Evolutionary conservation across 1,139 yeast genomes (phyloP).

Genomic region (Groenewaldozyma auringiensis): DNA sequence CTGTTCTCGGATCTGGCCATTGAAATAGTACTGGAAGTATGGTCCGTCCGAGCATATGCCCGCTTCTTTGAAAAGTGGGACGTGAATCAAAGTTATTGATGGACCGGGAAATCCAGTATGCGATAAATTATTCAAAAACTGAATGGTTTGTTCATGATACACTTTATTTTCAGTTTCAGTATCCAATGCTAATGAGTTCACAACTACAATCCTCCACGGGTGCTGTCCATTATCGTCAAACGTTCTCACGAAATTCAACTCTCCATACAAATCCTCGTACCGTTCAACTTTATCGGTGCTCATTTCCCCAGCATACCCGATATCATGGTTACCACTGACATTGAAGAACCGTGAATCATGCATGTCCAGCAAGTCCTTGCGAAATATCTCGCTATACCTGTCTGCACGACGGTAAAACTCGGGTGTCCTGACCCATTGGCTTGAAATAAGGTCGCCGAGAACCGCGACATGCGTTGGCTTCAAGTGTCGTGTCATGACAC

Average conservation of each 20-base stretch:
- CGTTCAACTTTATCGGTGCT: slow-evolving; percentile 86
- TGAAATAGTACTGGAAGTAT: slow-evolving; percentile 52
- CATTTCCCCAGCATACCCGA: slow-evolving; percentile 93
- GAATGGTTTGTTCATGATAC: slow-evolving; percentile 60
- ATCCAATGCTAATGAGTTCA: slow-evolving; percentile 76
- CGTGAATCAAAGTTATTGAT: slow-evolving; percentile 78
- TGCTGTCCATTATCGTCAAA: slow-evolving; percentile 55
- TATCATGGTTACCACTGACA: slow-evolving; percentile 90
- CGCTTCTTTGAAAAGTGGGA: slow-evolving; percentile 73
- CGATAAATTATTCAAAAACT: slow-evolving; percentile 50
- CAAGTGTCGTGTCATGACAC: slow-evolving; percentile 52
- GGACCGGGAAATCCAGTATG: slow-evolving; percentile 50
- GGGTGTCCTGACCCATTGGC: slow-evolving; percentile 88
- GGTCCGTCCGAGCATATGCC: slow-evolving; percentile 90
- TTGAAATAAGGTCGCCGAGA: slow-evolving; percentile 89
- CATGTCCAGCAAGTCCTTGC: slow-evolving; percentile 16
- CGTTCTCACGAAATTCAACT: slow-evolving; percentile 44
- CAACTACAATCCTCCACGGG: slow-evolving; percentile 69
- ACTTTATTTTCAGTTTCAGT: slow-evolving; percentile 82
- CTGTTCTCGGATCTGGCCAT: slow-evolving; percentile 66
- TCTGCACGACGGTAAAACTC: slow-evolving; percentile 76
- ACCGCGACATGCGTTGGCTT: slow-evolving; percentile 77
- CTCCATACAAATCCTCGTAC: slow-evolving; percentile 66
- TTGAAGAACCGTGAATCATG: slow-evolving; percentile 55
- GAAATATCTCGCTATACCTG: slow-evolving; percentile 46